A percentile compares a stretch with the other conserved stretches of the same genome.
These are phyloP conservation scores for Monocercomonoides exilis DNA, from an alignment of 78 protist genomes.

Conservation along the genomic window DNA sequence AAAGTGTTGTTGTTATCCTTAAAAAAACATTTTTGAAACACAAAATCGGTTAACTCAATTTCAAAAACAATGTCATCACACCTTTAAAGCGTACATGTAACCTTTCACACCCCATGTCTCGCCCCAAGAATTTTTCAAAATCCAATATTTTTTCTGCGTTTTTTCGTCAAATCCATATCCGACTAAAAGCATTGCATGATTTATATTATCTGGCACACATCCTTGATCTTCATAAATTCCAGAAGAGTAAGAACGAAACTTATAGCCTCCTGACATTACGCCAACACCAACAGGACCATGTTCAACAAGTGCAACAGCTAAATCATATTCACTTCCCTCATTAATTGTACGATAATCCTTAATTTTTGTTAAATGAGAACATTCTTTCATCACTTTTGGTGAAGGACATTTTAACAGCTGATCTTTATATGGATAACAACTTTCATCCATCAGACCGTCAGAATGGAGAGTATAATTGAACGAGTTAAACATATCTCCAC, in stretches of 20 bases:
- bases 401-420: background rate
- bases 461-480: background rate
- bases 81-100: no score
- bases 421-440: background rate
- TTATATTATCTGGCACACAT: background rate
- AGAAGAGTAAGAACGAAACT: background rate
- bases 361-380: background rate
- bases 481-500: background rate
- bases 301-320: background rate
- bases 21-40: no score
- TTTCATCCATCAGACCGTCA: background rate
- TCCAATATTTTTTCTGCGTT: background rate
- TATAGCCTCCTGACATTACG: background rate
- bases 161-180: background rate
- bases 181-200: conserved; percentile 14
- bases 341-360: background rate
- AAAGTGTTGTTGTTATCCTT: no score
- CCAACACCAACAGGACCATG: background rate
- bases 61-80: no score
- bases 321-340: background rate
- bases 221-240: background rate
- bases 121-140: conserved; percentile 29
- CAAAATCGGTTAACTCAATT: no score
- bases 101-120: conserved; percentile 19
- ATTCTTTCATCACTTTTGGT: background rate